phyloP scores from a whole-genome alignment of 176 grass and related monocot species.

The Calamus simplicifolius region DNA sequence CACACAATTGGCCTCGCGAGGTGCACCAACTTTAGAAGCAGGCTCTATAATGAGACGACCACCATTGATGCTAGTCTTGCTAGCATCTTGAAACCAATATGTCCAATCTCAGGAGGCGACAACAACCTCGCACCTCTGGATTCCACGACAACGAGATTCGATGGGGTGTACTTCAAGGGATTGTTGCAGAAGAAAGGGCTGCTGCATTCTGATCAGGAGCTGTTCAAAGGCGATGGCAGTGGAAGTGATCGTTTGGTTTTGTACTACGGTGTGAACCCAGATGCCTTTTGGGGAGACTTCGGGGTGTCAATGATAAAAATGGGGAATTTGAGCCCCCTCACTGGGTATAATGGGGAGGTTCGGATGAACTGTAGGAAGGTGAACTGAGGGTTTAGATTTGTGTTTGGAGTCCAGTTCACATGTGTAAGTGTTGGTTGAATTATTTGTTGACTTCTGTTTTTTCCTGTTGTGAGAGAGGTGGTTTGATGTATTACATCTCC shows the following conservation, averaged over 20 bases:
- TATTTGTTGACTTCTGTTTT: too few species aligned
- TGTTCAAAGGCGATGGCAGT: conserved; percentile 47
- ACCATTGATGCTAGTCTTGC: conserved; percentile 42
- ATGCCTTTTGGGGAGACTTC: conserved; percentile 65
- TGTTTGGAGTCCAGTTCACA: too few species aligned
- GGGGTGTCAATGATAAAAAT: conserved; percentile 62
- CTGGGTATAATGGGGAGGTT: conserved; percentile 17
- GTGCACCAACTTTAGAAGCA: conserved; percentile 25
- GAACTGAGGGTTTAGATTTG: neutral
- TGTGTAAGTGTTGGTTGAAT: too few species aligned
- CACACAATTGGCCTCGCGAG: conserved; percentile 34
- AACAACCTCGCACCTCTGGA: conserved; percentile 55
- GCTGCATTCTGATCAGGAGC: conserved; percentile 80
- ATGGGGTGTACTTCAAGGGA: conserved; percentile 41
- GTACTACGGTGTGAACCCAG: conserved; percentile 37
- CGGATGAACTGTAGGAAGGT: conserved; percentile 25
- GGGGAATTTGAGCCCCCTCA: conserved; percentile 29
- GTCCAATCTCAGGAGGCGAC: conserved; percentile 33
- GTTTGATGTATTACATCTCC: too few species aligned
- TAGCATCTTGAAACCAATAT: conserved; percentile 22
- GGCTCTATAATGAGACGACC: conserved; percentile 43
- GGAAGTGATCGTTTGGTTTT: conserved; percentile 42
- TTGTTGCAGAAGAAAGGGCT: conserved; percentile 40
- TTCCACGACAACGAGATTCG: conserved; percentile 35
- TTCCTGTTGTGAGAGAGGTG: too few species aligned